Evolutionary conservation across 176 grass and related monocot genomes (phyloP), one percentile per base, ranked within the genome.

Genomic region (Oryza punctata): DNA sequence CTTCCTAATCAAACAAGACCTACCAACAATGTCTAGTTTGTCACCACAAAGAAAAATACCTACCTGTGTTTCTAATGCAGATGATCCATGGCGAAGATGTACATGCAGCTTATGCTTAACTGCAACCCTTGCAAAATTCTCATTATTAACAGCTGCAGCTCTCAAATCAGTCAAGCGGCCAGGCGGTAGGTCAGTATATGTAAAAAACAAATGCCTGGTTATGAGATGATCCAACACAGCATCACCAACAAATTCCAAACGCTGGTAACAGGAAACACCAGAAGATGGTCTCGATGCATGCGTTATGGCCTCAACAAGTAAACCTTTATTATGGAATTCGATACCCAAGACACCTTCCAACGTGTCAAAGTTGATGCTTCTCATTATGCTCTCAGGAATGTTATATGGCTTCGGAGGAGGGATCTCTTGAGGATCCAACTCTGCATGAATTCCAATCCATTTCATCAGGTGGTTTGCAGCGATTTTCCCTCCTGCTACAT

Each of bases 221-320:
- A 99, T 99, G 50, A 99, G 85, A 93, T 99, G 93, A 84, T 99
- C 96, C 85, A 99, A 86, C 45, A 99, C 96, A 70, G 96, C 96
- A 89, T 99, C 96, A 15, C 96, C 93, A 90, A 99, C 87, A 93
- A 99, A 99, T 90, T 96, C 96, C 73, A 99, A 81, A 21, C 93
- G 88, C 81, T 99, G 96, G 85, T 99, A 99, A 89, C 96, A 99
- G 30, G 93, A 96, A 54, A 99, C 96, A 14, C 96, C 96, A 75
- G 96, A 99, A 63, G 96, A 96, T 25, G 96, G 93, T 37, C 91
- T 93, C 1, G 96, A 99, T 50, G 96, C 96, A 85, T 99, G 96
- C 2, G 93, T 99, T 87, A 99, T 94, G 43, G 93, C 93, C 86
- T 99, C 96, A 77, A 96, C 80, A 72, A 99, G 82, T 30, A 96